Evolutionary conservation across 129 eudicot species (phyloP).

Genomic region (Saposhnikovia divaricata): DNA sequence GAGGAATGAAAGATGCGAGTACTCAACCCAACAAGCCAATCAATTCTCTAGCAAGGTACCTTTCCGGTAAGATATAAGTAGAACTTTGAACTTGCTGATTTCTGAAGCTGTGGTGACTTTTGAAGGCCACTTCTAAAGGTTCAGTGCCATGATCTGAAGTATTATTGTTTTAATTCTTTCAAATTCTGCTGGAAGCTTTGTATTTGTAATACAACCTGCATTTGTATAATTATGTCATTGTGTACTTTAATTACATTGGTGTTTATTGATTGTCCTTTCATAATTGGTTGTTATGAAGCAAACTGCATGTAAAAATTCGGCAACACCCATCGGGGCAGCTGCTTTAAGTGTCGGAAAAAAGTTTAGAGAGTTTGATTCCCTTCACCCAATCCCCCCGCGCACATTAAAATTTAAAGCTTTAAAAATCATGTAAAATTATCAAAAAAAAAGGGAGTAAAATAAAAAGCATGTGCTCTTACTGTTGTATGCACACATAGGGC

Average conservation of each 20-base stretch:
- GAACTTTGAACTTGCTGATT: neutral
- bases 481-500: too few species aligned
- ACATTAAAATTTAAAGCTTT: too few species aligned
- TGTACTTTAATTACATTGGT: neutral
- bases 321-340: neutral
- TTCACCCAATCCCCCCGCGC: too few species aligned
- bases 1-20: slow-evolving; percentile 1
- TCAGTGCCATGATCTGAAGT: neutral
- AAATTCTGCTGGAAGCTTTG: neutral
- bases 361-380: neutral
- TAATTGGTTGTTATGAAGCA: neutral
- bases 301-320: neutral
- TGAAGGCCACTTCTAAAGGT: neutral
- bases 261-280: neutral
- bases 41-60: slow-evolving; percentile 7
- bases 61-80: slow-evolving; percentile 3
- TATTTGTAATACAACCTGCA: neutral
- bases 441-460: too few species aligned
- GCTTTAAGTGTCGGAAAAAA: neutral
- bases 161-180: neutral
- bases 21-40: neutral
- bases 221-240: neutral
- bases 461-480: too few species aligned
- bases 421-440: too few species aligned
- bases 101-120: neutral